Conservation (phyloP, 148 eudicot genomes). For the Vaccinium vitisidaea region DNA sequence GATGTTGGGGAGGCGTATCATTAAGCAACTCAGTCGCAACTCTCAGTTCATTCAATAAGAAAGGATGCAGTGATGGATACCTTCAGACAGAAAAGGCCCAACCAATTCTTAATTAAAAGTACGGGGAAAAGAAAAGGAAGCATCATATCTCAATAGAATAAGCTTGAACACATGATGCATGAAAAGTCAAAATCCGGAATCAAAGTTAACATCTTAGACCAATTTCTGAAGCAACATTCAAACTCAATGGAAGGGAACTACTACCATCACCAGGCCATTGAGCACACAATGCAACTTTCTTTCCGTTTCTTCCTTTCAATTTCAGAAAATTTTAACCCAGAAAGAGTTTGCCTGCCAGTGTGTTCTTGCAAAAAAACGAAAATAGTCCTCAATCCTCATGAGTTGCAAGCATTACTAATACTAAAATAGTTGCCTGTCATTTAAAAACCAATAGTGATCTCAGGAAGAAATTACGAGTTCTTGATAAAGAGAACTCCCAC, state of each 20-base stretch:
- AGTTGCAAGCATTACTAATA: background rate
- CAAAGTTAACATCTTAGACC: background rate
- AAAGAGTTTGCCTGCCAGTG: background rate
- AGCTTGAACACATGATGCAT: slow-evolving; percentile 4
- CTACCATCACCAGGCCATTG: background rate
- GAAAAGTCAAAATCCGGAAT: background rate
- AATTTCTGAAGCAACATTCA: background rate
- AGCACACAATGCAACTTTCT: background rate
- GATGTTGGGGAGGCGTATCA: slow-evolving; percentile 35
- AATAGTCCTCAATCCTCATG: background rate
- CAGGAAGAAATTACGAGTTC: background rate
- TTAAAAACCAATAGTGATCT: background rate
- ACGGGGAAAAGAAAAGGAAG: background rate
- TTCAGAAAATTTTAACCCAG: background rate
- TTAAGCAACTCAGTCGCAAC: slow-evolving; percentile 71
- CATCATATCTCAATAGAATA: background rate
- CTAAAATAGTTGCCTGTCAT: background rate
- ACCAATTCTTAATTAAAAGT: slow-evolving; percentile 13
- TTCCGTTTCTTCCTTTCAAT: background rate
- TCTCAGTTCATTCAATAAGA: slow-evolving; percentile 63
- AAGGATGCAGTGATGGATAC: slow-evolving; percentile 87
- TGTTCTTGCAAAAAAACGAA: background rate
- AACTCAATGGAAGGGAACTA: background rate
- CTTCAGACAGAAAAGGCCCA: slow-evolving; percentile 36
- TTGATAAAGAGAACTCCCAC: background rate